Evolutionary conservation across 164 flowering plant species (phyloP), one percentile per base, ranked within the genome.

Genomic region (Tinospora cordifolia): DNA sequence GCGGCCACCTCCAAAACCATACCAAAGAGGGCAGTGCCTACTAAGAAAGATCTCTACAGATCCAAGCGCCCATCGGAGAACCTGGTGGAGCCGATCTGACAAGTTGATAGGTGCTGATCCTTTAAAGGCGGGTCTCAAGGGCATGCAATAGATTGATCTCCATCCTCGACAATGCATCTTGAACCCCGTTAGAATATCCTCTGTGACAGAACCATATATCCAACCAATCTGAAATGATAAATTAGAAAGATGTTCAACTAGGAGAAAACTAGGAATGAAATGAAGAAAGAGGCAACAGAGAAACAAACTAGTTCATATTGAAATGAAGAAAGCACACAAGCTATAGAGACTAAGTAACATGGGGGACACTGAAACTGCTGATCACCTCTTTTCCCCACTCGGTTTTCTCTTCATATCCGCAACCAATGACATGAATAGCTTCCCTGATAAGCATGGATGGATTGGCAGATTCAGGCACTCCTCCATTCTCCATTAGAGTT

Each of bases 81-180:
- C 98, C 74, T 93, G 98, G 82, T 90, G 94, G 72, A 90, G 83
- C 73, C 98, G 77, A 75, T 93, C 98, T 9, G 98, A 93, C 74
- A 93, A 79, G 72, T 93, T 93, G 81, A 93, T 93, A 22, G 98
- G 98, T 1, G 98, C 98, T 17, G 97, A 93, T n/a, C 98, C 98
- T 78, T 93, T 93, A 82, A 93, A 93, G 72, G 97, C 98, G 15
- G 98, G 95, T 81, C 98, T 88, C 34, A 85, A 67, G 10, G 95
- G 98, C 98, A 93, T 85, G 84, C 97, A 89, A 83, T 93, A 93
- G 13, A 93, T 79, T 64, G 98, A 93, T 77, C 98, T 93, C 98
- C 98, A 93, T 66, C 98, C 98, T 34, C 97, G 85, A 77, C 98
- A 93, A 25, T 93, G 98, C 97, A 93, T 93, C 79, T 93, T 93